phyloP scores from a whole-genome alignment of 805 yeast genomes.

The Jamesozyma rosinii region DNA sequence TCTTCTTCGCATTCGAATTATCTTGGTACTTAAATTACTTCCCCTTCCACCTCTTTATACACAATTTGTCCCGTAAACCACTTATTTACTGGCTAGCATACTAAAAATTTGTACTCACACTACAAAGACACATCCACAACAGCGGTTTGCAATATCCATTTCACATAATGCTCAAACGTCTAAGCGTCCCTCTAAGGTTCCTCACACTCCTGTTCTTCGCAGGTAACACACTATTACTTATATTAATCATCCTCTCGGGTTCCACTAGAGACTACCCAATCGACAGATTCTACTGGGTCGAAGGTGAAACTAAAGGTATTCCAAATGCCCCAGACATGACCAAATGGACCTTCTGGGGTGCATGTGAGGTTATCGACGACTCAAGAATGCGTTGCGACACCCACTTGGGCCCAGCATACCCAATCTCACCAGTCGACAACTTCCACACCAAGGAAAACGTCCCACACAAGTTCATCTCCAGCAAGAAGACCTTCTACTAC shows the following conservation, averaged over 20 bases:
- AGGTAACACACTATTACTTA: conserved; percentile 40
- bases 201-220: conserved; percentile 24
- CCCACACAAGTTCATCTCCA: conserved; percentile 44
- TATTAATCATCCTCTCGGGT: conserved; percentile 59
- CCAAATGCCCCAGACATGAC: conserved; percentile 40
- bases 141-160: not conserved
- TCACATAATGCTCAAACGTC: not conserved
- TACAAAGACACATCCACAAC: too few relatives aligned
- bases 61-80: too few relatives aligned
- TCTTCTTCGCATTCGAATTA: too few relatives aligned
- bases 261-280: conserved; percentile 50
- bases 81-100: too few relatives aligned
- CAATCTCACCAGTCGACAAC: conserved; percentile 68
- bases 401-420: conserved; percentile 52
- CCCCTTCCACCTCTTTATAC: too few relatives aligned
- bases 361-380: conserved; percentile 34
- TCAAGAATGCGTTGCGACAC: conserved; percentile 10
- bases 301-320: conserved; percentile 55
- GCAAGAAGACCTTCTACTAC: conserved; percentile 53
- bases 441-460: conserved; percentile 45
- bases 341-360: conserved; percentile 84
- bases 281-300: conserved; percentile 58
- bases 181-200: conserved; percentile 6
- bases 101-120: too few relatives aligned
- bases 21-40: too few relatives aligned